Evolutionary conservation across 371 early-diverging fungal species (phyloP), one percentile per base, ranked within the genome.

Genomic region (Mucor velutinosus): DNA sequence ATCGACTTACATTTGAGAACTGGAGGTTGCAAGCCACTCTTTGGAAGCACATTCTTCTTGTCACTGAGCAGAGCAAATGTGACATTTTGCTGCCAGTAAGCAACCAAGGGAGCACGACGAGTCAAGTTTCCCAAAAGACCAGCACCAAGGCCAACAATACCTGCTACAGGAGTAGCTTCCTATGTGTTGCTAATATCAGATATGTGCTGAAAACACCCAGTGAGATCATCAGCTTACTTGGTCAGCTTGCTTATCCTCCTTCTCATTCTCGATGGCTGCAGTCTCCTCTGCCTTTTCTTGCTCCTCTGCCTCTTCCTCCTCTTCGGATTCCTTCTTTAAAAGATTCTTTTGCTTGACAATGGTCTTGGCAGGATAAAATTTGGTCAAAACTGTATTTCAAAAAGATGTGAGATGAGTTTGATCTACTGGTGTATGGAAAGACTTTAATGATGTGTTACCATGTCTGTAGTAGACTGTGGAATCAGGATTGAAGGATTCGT

Each of bases 1-100:
- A 49, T n/a, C 0, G 17, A 69, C 77, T 69, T 79, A 89, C 86
- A 79, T 60, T 83, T 74, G 41, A 80, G 63, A 23, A 87, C 68
- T 60, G 80, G 77, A 39, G 87, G 88, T 30, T 86, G 88, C 43
- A 90, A 60, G 8, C 72, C 72, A 63, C 25, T 74, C 63, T 66
- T 88, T 72, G 58, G 89, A 84, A 73, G 87, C 29, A 35, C 74
- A 7, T 47, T 66, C 21, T 67, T 77, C 58, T 72, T 64, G n/a
- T 88, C 87, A 15, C 76, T 81, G 27, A 95, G 78, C 3, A 93
- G 59, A 57, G 80, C 78, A 37, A 95, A 67, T 5, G 96, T 95
- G 62, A 96, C 70, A 68, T 97, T 96, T 23, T 86, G 83, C 77
- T 90, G 89, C 95, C 95, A 96, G 79, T 95, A 89, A 37, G 93